Percentiles rank a stretch among this genome's conserved stretches.
phyloP scores from a whole-genome alignment of 2,329 filamentous ascomycete genomes.

The Plectosphaerella plurivora region DNA sequence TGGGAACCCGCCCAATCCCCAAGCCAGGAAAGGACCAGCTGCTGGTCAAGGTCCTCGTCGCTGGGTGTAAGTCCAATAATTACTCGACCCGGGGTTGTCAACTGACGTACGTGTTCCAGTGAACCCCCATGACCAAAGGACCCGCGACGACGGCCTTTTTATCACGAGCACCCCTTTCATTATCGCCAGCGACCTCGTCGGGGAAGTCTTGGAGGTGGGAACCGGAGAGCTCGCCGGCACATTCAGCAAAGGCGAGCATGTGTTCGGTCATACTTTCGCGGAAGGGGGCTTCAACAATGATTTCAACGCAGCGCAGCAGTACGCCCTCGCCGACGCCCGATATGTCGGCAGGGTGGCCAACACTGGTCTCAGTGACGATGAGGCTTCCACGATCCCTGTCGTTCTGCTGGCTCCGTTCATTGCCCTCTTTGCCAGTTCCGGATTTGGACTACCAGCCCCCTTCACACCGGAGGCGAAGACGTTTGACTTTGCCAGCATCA shows the following conservation, averaged over 20 bases:
- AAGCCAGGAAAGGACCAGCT: background rate
- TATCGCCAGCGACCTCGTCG: conserved; percentile 3
- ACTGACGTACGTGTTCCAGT: background rate
- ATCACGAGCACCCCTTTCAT: conserved; percentile 1
- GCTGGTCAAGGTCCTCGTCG: conserved; percentile 1
- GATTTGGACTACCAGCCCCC: background rate
- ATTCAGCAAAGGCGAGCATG: conserved; percentile 1
- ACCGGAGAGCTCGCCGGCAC: background rate
- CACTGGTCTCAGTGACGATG: conserved; percentile 1
- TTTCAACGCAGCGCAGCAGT: conserved; percentile 2
- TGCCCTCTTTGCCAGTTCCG: conserved; percentile 2
- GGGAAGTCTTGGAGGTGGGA: conserved; percentile 1
- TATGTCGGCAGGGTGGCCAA: background rate
- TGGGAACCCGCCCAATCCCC: background rate
- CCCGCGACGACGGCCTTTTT: conserved; percentile 2
- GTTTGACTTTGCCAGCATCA: background rate
- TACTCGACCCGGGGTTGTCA: background rate
- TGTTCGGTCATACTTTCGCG: conserved; percentile 1
- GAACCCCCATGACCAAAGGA: conserved; percentile 3
- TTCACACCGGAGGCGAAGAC: background rate
- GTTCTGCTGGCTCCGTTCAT: conserved; percentile 4
- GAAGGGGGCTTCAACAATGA: conserved; percentile 1
- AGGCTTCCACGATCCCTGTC: conserved; percentile 3
- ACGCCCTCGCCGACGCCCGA: conserved; percentile 2
- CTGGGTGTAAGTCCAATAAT: background rate